Evolutionary conservation across 169 alveolate genomes (phyloP), one percentile per base, ranked within the genome.

Genomic region (Cyclospora cayetanensis): DNA sequence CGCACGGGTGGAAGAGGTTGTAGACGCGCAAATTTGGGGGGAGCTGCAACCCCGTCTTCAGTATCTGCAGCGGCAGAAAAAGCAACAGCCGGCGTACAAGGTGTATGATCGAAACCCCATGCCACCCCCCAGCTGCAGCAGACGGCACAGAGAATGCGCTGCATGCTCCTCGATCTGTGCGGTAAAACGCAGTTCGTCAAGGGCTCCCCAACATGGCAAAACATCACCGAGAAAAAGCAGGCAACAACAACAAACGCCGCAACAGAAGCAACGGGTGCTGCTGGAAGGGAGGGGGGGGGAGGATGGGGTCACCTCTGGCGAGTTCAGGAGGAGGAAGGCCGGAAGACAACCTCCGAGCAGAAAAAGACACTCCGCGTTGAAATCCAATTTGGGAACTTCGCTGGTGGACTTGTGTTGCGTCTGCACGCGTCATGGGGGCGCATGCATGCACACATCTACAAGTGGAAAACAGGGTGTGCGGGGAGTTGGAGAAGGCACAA

Each of bases 1-100:
- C 95, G 86, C 91, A 90, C 31, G 95, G 95, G 63, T 94, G 95
- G 42, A 94, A 94, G 25, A 94, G 83, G 27, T 94, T 94, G 91
- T 91, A 94, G 34, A 94, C 72, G 65, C 79, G 91, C 70, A 92
- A 66, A 52, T 90, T 34, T 66, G 9, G 29, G 4, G 92, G 92
- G 42, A 86, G 34, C 92, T 77, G 68, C 72, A 86, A 27, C 29
- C 92, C 92, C 34, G 68, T 37, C 53, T 65, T 68, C 50, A 86
- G 68, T 4, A 86, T 86, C 84, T 72, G 84, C 52, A 72, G 60
- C 60, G 25, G 60, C 84, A 55, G 29, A 20, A 55, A 29, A 7
- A 55, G 70, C 55, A 46, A 80, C 50, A 84, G n/a, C 91, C 77
- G 52, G 60, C 46, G 27, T 27, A 68, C 82, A 18, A 42, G 53